phyloP scores from a whole-genome alignment of 2,329 filamentous ascomycete genomes.

The Sarocladiaceae sp. region DNA sequence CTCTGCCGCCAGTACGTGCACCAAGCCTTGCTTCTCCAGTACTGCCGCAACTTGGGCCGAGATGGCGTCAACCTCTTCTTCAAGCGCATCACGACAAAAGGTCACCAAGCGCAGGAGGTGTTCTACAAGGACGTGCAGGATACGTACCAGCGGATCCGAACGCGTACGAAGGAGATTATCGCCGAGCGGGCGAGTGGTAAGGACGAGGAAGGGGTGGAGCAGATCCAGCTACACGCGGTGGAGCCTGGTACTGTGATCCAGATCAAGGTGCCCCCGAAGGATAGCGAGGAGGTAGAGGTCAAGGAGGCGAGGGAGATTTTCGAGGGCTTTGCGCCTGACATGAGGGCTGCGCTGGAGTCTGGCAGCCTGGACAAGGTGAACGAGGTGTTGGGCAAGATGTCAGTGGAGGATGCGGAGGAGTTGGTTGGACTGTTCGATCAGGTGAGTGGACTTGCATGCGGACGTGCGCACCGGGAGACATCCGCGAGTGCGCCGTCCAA shows the following conservation, averaged over 20 bases:
- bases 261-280: constrained; percentile 71
- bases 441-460: constrained; percentile 32
- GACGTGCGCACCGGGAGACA: background rate
- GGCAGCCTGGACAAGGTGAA: constrained; percentile 68
- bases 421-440: constrained; percentile 76
- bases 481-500: background rate
- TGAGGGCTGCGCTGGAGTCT: constrained; percentile 80
- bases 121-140: constrained; percentile 91
- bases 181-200: constrained; percentile 47
- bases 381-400: constrained; percentile 74
- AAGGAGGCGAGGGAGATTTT: constrained; percentile 70
- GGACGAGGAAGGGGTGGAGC: constrained; percentile 64
- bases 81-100: constrained; percentile 85
- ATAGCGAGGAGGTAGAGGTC: constrained; percentile 61
- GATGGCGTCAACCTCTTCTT: constrained; percentile 93
- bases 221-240: constrained; percentile 96
- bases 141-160: constrained; percentile 79
- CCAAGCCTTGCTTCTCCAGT: constrained; percentile 87
- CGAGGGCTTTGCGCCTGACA: constrained; percentile 74
- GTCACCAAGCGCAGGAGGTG: constrained; percentile 84
- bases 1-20: constrained; percentile 84
- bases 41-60: constrained; percentile 79
- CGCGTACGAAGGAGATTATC: constrained; percentile 68
- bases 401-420: constrained; percentile 80
- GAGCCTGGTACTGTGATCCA: constrained; percentile 90